phyloP scores from a whole-genome alignment of 805 yeast species.

The Candida sphagnicola region DNA sequence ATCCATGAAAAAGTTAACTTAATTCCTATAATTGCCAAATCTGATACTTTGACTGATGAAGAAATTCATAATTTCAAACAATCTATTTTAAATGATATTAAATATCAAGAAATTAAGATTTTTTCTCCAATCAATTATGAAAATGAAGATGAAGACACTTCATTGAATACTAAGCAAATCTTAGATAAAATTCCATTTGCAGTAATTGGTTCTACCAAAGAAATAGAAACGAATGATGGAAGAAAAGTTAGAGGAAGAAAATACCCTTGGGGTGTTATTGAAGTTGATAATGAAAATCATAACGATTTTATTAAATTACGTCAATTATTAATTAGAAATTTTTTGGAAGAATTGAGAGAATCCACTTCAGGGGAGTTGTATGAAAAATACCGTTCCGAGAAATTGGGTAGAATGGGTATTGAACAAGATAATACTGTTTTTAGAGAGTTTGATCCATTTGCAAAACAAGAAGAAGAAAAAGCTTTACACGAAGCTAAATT shows the following conservation, averaged over 20 bases:
- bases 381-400: constrained; percentile 85
- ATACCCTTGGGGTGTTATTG: constrained; percentile 97
- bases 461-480: constrained; percentile 91
- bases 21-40: constrained; percentile 91
- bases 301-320: constrained; percentile 88
- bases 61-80: constrained; percentile 74
- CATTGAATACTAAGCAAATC: constrained; percentile 59
- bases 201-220: constrained; percentile 81
- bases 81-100: constrained; percentile 66
- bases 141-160: constrained; percentile 81
- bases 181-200: constrained; percentile 84
- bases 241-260: constrained; percentile 82
- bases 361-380: constrained; percentile 70
- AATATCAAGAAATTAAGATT: constrained; percentile 62
- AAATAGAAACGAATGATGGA: constrained; percentile 69
- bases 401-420: constrained; percentile 77
- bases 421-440: constrained; percentile 92
- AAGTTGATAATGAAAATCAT: constrained; percentile 91
- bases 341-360: constrained; percentile 91
- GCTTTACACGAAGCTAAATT: constrained; percentile 90
- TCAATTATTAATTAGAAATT: constrained; percentile 82
- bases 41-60: constrained; percentile 87
- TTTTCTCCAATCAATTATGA: constrained; percentile 78
- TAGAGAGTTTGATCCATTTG: constrained; percentile 88
- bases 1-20: constrained; percentile 89